Base-by-base conservation (phyloP, 75 land plant genomes). In the Selaginella moellendorffii region DNA sequence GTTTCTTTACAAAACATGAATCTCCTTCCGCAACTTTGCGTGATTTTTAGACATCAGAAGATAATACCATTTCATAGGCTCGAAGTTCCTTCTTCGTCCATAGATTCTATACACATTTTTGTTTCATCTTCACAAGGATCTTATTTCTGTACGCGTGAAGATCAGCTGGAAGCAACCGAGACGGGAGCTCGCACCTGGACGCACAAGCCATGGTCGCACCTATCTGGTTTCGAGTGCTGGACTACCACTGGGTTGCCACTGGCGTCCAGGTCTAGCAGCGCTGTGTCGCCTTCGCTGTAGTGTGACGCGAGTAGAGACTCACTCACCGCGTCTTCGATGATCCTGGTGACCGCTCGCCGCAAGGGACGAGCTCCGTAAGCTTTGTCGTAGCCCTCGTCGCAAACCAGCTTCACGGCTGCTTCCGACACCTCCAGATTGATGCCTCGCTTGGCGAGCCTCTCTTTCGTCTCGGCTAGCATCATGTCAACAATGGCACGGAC, bases 361-460 rank as follows among this genome's bases (percentile, higher is more conserved):
- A 91, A 69, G 27, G 95, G 90, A 26, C 97, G 78, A 5, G 97
- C 97, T 29, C 97, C 97, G 56, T 88, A 88, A 30, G 70, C 76
- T 9, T 67, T 67, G 70, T 85, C 83, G 63, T 81, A 88, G 2
- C 97, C 97, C 67, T 83, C 77, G 30, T 85, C 63, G 63, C 89
- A 88, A 2, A 92, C 73, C 0, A 83, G 72, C 20, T 81, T 73
- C 53, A 72, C 78, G 22, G 82, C 56, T 54, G 86, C 78, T 24
- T 85, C 83, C 20, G 95, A 82, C 2, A 92, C 80, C 64, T 88
- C 81, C 52, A 92, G 61, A 5, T 73, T 69, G 26, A 88, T 62
- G 27, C 83, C 85, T 2, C 64, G 52, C 18, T 71, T 29, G 36
- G 66, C 53, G 1, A 92, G 74, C 66, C 89, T 79, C 52, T 42